A percentile compares a stretch with the other conserved stretches of the same genome.
Evolutionary conservation across 1,284 basidiomycete species (phyloP).

Genomic region (Xanthoconium separans): DNA sequence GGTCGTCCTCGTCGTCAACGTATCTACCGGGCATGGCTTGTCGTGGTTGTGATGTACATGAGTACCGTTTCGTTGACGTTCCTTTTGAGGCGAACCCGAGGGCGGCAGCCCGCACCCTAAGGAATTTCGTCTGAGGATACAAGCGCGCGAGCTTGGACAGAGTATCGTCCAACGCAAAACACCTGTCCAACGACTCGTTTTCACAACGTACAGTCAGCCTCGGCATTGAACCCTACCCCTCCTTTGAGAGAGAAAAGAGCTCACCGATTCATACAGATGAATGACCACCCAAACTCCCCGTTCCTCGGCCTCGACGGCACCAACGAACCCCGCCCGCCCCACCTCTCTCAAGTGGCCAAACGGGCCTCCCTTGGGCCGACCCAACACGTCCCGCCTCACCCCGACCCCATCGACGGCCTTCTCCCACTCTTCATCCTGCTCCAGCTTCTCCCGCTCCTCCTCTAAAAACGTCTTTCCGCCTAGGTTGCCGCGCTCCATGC

Average conservation of each 20-base stretch:
- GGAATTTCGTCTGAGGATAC: slow-evolving; percentile 75
- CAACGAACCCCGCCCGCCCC: slow-evolving; percentile 69
- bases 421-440: slow-evolving; percentile 31
- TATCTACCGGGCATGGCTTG: slow-evolving; percentile 30
- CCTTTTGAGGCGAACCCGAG: slow-evolving; percentile 69
- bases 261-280: slow-evolving; percentile 80
- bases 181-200: slow-evolving; percentile 67
- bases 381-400: slow-evolving; percentile 39
- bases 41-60: slow-evolving; percentile 11
- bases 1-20: slow-evolving; percentile 45
- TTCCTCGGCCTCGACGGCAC: slow-evolving; percentile 74
- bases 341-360: slow-evolving; percentile 86
- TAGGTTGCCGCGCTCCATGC: slow-evolving; percentile 61
- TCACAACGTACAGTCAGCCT: slow-evolving; percentile 28
- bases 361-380: slow-evolving; percentile 47
- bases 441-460: slow-evolving; percentile 61
- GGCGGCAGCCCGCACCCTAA: slow-evolving; percentile 70
- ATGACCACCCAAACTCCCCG: slow-evolving; percentile 73
- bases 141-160: slow-evolving; percentile 67
- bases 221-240: not conserved
- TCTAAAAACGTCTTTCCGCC: slow-evolving; percentile 69
- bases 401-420: slow-evolving; percentile 16
- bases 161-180: slow-evolving; percentile 66
- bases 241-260: slow-evolving; percentile 6
- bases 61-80: slow-evolving; percentile 22